Evolutionary conservation across 768 basidiomycete genomes (phyloP).

Genomic region (Ramaria sp.): DNA sequence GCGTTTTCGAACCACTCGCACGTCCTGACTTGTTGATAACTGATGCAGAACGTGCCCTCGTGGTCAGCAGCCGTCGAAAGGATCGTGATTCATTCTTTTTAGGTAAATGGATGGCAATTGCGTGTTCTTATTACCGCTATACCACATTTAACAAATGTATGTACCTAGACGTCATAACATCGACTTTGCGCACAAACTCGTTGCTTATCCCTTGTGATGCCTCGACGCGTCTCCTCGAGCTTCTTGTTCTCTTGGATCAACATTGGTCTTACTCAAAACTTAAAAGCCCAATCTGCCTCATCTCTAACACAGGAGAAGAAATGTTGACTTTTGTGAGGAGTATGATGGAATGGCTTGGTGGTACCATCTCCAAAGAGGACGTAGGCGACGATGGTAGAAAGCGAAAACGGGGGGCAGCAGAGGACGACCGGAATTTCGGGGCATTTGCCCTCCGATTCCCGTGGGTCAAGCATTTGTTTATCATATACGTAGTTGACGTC

Average conservation of each 20-base stretch:
- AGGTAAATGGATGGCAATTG: constrained; percentile 28
- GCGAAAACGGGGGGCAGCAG: constrained; percentile 46
- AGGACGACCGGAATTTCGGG: constrained; percentile 74
- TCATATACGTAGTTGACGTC: background rate
- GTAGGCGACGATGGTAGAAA: constrained; percentile 66
- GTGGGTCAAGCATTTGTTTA: constrained; percentile 31
- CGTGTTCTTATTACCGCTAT: background rate
- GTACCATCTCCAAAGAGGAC: constrained; percentile 87
- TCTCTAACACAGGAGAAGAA: constrained; percentile 83
- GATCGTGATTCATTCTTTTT: constrained; percentile 86
- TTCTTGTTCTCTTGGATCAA: constrained; percentile 92
- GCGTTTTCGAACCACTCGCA: constrained; percentile 76
- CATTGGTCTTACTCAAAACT: constrained; percentile 90
- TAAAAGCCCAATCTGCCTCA: constrained; percentile 85
- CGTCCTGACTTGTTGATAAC: constrained; percentile 91
- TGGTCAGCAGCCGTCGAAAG: constrained; percentile 78
- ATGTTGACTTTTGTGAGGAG: constrained; percentile 90
- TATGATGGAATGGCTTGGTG: constrained; percentile 99
- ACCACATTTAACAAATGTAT: constrained; percentile 9
- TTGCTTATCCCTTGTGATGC: constrained; percentile 88
- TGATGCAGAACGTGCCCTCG: constrained; percentile 74
- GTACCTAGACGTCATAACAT: constrained; percentile 70
- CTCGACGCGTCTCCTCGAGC: constrained; percentile 87
- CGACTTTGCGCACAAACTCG: constrained; percentile 75
- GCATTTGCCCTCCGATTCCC: constrained; percentile 83